phyloP scores from a whole-genome alignment of 768 basidiomycete genomes.

The Calocybe indica region DNA sequence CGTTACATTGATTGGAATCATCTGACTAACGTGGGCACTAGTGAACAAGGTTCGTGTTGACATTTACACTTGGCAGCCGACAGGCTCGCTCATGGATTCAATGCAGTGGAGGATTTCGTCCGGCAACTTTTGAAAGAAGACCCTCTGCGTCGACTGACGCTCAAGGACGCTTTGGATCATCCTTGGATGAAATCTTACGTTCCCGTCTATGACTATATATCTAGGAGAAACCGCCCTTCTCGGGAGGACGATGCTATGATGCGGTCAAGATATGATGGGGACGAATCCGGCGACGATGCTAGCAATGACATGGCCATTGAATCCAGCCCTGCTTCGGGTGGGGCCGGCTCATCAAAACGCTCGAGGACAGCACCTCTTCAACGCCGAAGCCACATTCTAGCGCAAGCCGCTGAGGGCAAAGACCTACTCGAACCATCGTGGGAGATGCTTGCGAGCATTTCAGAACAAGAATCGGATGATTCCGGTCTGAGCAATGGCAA shows the following conservation, averaged over 20 bases:
- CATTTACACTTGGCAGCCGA: background rate
- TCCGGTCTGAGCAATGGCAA: conserved; percentile 9
- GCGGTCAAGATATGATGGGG: background rate
- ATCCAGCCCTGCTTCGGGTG: background rate
- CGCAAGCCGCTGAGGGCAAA: conserved; percentile 33
- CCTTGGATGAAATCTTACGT: conserved; percentile 59
- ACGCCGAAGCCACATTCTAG: conserved; percentile 42
- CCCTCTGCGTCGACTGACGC: conserved; percentile 64
- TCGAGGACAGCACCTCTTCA: conserved; percentile 34
- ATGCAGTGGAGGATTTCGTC: conserved; percentile 62
- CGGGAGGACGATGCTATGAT: too few species aligned
- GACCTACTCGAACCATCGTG: conserved; percentile 43
- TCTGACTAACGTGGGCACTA: conserved; percentile 35
- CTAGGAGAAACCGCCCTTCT: too few species aligned
- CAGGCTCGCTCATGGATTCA: background rate
- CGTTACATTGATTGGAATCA: conserved; percentile 59
- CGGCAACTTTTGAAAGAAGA: conserved; percentile 55
- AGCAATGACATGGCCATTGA: conserved; percentile 18
- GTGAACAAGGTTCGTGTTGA: conserved; percentile 37
- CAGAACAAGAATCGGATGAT: conserved; percentile 15
- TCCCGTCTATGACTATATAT: conserved; percentile 16
- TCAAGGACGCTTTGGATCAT: conserved; percentile 63
- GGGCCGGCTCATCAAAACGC: conserved; percentile 3
- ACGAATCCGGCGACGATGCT: conserved; percentile 15
- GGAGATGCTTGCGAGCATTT: conserved; percentile 45